Conservation (phyloP, 169 alveolate species). For the Eimeria necatrix region DNA sequence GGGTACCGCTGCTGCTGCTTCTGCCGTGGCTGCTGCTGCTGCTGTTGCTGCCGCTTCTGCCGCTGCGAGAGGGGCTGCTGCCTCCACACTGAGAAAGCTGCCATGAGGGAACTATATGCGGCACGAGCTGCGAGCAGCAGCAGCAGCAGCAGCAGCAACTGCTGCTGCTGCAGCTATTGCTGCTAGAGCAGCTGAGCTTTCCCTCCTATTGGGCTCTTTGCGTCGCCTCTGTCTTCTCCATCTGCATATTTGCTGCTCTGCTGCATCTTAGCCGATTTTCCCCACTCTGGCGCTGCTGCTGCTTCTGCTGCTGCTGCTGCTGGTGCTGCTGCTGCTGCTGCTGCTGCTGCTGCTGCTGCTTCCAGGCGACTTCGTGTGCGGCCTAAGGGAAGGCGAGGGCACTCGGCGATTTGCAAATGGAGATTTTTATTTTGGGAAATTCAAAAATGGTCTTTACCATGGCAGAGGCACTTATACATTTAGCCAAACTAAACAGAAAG, state of each 20-base stretch:
- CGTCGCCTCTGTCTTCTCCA: too few species aligned
- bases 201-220: too few species aligned
- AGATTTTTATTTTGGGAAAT: slow-evolving; percentile 94
- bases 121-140: background rate
- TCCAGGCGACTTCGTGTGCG: slow-evolving; percentile 92
- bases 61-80: too few species aligned
- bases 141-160: background rate
- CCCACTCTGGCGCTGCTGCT: background rate
- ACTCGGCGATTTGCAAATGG: slow-evolving; percentile 92
- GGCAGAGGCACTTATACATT: slow-evolving; percentile 95
- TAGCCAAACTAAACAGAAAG: slow-evolving; percentile 91
- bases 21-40: too few species aligned
- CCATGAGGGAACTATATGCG: too few species aligned
- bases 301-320: slow-evolving; percentile 61
- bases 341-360: slow-evolving; percentile 62
- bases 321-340: background rate
- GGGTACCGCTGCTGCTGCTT: too few species aligned
- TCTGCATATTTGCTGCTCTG: too few species aligned
- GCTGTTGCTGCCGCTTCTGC: too few species aligned
- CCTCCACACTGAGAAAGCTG: too few species aligned
- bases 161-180: background rate
- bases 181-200: background rate
- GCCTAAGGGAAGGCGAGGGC: slow-evolving; percentile 94
- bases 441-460: slow-evolving; percentile 93
- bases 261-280: too few species aligned